Conservation (phyloP, 31 red algal genomes). For the Asparagopsis taxiformis region DNA sequence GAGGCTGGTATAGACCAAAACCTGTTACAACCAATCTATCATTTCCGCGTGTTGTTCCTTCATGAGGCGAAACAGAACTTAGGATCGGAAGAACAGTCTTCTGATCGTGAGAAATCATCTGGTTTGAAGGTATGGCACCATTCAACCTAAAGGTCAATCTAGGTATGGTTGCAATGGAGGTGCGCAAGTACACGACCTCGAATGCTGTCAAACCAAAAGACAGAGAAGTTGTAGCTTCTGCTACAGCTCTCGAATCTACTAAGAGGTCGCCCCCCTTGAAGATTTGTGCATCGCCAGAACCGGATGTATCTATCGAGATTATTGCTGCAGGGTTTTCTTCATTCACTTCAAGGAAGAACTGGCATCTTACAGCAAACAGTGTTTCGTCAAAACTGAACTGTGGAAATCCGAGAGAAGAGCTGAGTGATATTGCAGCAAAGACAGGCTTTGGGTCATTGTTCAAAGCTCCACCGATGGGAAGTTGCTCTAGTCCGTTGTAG, state of each 20-base stretch:
- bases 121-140: slow-evolving; percentile 15
- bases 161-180: background rate
- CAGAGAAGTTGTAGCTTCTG: slow-evolving; percentile 10
- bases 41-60: slow-evolving; percentile 22
- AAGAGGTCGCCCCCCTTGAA: slow-evolving; percentile 71
- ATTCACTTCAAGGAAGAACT: slow-evolving; percentile 59
- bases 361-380: slow-evolving; percentile 32
- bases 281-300: slow-evolving; percentile 27
- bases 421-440: slow-evolving; percentile 33
- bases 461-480: slow-evolving; percentile 19
- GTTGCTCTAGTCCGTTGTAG: slow-evolving; percentile 11
- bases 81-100: slow-evolving; percentile 54
- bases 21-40: slow-evolving; percentile 32
- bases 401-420: slow-evolving; percentile 44
- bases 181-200: slow-evolving; percentile 57
- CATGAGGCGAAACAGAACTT: background rate
- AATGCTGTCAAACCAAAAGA: slow-evolving; percentile 41
- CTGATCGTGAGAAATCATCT: slow-evolving; percentile 35
- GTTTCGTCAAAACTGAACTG: slow-evolving; percentile 27
- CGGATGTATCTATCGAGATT: slow-evolving; percentile 18
- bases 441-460: slow-evolving; percentile 4
- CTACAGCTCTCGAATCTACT: slow-evolving; percentile 19
- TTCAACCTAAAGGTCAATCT: slow-evolving; percentile 23
- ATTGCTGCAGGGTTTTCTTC: background rate
- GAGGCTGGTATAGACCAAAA: slow-evolving; percentile 43